These are phyloP conservation scores for Cryptosporidium andersoni DNA, from an alignment of 169 alveolate species.

Conservation along the genomic window DNA sequence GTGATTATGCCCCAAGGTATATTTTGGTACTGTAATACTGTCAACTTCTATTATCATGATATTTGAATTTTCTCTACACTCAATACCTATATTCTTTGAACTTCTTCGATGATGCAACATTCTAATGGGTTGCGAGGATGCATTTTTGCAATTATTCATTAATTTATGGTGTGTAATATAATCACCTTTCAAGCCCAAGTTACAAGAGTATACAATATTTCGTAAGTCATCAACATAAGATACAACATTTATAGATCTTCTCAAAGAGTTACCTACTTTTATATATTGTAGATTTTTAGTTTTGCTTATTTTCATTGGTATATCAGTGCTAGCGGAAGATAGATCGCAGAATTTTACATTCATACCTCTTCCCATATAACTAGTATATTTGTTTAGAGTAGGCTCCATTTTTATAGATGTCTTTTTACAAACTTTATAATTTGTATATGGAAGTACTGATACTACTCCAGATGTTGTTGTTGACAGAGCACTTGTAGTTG, in stretches of 20 bases:
- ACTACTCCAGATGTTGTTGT: conserved; percentile 50
- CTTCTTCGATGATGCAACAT: conserved; percentile 9
- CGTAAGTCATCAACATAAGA: conserved; percentile 26
- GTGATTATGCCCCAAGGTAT: no score
- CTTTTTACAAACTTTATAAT: neutral
- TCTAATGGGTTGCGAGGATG: no score
- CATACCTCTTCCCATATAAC: no score
- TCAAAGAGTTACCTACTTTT: conserved; percentile 47
- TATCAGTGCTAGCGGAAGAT: no score
- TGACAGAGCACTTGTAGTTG: conserved; percentile 45
- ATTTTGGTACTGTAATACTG: neutral
- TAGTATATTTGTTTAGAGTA: no score
- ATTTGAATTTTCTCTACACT: neutral
- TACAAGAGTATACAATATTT: neutral
- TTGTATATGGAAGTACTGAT: neutral
- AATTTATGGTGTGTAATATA: neutral
- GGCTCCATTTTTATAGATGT: no score
- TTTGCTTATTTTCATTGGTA: neutral
- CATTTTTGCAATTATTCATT: neutral
- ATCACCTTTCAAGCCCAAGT: neutral
- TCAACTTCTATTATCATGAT: neutral
- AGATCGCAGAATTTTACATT: no score
- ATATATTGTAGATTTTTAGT: conserved; percentile 37
- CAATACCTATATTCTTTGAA: conserved; percentile 34
- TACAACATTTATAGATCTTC: conserved; percentile 64